Base-by-base conservation (phyloP, 257 asterid species). In the Nyctanthes arbortristis region DNA sequence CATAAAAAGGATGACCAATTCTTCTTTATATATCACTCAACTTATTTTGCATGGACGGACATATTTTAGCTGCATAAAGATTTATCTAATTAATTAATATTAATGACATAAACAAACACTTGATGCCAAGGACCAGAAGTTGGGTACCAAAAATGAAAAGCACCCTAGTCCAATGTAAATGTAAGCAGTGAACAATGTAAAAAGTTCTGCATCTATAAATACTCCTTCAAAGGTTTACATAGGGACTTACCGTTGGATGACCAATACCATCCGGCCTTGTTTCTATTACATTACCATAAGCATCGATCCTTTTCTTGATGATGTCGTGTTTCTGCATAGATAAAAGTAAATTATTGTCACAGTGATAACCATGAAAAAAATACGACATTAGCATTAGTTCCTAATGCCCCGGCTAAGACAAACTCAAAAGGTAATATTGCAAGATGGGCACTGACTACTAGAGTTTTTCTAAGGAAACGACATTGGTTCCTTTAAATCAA, bases 181-280 rank as follows among this genome's bases (percentile, higher is more conserved):
- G 43, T 66, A 39, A 61, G 32, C 28, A 56, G 9, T 37, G 54
- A 37, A 28, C 39, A 31, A 70, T 52, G 64, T 43, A 20, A 29
- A 52, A 57, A 37, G 62, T 28, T 32, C 25, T 65, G 57, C 39
- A 58, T 27, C 16, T 2, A 45, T 69, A 27, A 47, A 27, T 31
- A 37, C 25, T 52, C 31, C 7, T 54, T 47, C 37, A 71, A 28
- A 40, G 63, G 57, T 45, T 59, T 55, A 77, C 52, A 59, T 20
- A 62, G 54, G 33, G 36, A 77, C 92, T 78, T 72, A 91, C 99
- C 97, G 89, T 84, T 58, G 96, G 88, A 70, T 82, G 69, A 62
- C 97, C 99, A 73, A 94, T 94, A 43, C 97, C 96, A 61, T 91
- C 97, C 76, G 89, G 80, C 79, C 96, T 85, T 81, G 93, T 85